These are phyloP conservation scores for Scutellaria minor DNA, from an alignment of 257 asterid genomes.

Conservation along the genomic window DNA sequence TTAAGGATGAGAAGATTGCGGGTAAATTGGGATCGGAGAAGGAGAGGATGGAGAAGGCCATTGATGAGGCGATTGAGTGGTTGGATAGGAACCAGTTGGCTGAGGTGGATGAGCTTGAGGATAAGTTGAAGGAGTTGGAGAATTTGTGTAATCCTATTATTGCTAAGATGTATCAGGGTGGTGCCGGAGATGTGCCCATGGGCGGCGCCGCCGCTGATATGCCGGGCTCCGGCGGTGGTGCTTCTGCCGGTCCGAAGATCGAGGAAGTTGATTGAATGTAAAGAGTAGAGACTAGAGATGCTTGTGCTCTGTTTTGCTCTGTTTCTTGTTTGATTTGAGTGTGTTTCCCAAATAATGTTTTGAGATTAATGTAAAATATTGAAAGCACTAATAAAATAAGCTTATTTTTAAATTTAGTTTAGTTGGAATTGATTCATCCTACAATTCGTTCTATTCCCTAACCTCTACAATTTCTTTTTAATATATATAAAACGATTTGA, in stretches of 20 bases:
- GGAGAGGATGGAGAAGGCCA: conserved; percentile 57
- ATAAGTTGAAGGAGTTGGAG: conserved; percentile 63
- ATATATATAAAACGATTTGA: too few species aligned
- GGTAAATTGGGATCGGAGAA: conserved; percentile 52
- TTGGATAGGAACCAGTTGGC: conserved; percentile 65
- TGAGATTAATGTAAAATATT: background rate
- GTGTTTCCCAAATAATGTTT: background rate
- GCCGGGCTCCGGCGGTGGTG: conserved; percentile 44
- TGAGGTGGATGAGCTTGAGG: conserved; percentile 67
- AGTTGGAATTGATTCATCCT: background rate
- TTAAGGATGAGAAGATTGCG: conserved; percentile 51
- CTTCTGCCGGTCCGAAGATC: conserved; percentile 57
- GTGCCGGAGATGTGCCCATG: conserved; percentile 50
- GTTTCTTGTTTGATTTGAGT: conserved; percentile 7
- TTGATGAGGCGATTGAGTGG: conserved; percentile 57
- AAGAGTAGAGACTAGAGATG: too few species aligned
- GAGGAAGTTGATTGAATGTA: conserved; percentile 46
- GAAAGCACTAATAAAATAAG: background rate
- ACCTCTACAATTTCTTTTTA: too few species aligned
- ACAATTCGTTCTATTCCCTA: background rate
- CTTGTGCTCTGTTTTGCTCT: background rate
- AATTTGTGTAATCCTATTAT: conserved; percentile 54
- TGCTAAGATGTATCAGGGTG: conserved; percentile 57
- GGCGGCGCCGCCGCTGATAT: conserved; percentile 43
- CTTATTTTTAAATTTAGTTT: background rate